Evolutionary conservation across 164 flowering plant species (phyloP).

Genomic region (Kalanchoe fedtschenkoi): DNA sequence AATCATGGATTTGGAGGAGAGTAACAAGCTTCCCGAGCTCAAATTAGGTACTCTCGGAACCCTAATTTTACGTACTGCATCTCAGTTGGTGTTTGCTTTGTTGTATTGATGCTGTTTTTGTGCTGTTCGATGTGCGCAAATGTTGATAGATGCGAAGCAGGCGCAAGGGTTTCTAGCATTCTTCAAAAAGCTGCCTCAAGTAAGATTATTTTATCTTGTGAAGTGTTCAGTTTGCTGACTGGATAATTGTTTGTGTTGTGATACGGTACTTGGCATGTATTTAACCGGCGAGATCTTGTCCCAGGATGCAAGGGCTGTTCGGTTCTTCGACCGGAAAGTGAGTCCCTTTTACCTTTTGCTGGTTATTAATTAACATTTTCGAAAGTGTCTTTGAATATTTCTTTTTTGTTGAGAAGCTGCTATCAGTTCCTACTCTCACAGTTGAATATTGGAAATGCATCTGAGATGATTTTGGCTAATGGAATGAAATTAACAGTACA

Average conservation of each 20-base stretch:
- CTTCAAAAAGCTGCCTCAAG: slow-evolving; percentile 75
- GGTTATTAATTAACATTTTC: neutral
- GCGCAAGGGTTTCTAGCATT: slow-evolving; percentile 95
- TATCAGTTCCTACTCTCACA: neutral
- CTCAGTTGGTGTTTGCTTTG: neutral
- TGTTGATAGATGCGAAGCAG: slow-evolving; percentile 69
- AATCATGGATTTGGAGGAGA: slow-evolving; percentile 46
- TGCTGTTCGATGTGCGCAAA: neutral
- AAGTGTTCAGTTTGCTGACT: neutral
- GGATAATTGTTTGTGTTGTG: neutral
- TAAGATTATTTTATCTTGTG: slow-evolving; percentile 19
- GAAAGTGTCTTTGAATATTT: neutral
- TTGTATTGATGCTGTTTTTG: neutral
- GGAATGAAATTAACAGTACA: too few relatives aligned
- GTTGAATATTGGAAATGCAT: too few relatives aligned
- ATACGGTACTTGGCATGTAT: neutral
- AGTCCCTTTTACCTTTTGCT: neutral
- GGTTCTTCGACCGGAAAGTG: slow-evolving; percentile 66
- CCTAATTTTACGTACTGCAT: slow-evolving; percentile 7
- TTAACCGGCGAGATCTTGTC: slow-evolving; percentile 3
- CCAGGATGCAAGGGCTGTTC: slow-evolving; percentile 81
- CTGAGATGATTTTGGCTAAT: too few relatives aligned
- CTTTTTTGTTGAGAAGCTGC: neutral
- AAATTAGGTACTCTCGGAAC: slow-evolving; percentile 50
- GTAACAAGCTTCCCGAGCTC: slow-evolving; percentile 82